Evolutionary conservation across 2,329 filamentous ascomycete genomes (phyloP).

Genomic region (Lasiodiplodia hormozganensis): DNA sequence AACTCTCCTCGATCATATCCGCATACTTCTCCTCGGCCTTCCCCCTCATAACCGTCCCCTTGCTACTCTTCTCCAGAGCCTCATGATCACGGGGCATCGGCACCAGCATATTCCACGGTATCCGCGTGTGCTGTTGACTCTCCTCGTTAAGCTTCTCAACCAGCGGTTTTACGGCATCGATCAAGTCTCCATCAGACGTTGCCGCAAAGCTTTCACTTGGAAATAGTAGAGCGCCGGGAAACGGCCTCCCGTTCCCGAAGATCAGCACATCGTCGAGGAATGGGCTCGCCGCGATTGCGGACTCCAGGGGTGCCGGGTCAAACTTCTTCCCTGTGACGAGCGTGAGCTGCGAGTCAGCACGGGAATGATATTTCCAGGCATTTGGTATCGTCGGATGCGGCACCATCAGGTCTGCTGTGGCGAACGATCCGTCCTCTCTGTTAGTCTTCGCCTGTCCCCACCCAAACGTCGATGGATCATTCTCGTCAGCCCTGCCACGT

Average conservation of each 20-base stretch:
- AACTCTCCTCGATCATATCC: slow-evolving; percentile 55
- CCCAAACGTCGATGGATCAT: neutral
- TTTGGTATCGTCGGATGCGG: slow-evolving; percentile 58
- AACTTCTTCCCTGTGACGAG: slow-evolving; percentile 74
- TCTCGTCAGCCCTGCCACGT: neutral
- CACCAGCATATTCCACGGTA: slow-evolving; percentile 60
- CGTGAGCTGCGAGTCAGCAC: slow-evolving; percentile 67
- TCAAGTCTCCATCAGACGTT: slow-evolving; percentile 46
- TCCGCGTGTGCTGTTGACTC: slow-evolving; percentile 59
- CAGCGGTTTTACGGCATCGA: slow-evolving; percentile 51
- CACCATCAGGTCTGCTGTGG: slow-evolving; percentile 69
- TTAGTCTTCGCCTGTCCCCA: slow-evolving; percentile 58
- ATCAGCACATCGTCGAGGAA: slow-evolving; percentile 63
- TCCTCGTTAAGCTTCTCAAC: slow-evolving; percentile 58
- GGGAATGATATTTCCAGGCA: slow-evolving; percentile 68
- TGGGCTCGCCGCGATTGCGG: slow-evolving; percentile 55
- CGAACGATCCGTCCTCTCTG: slow-evolving; percentile 65
- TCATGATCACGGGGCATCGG: slow-evolving; percentile 48
- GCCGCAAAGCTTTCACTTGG: slow-evolving; percentile 42
- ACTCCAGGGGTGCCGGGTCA: slow-evolving; percentile 68
- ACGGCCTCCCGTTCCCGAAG: slow-evolving; percentile 65
- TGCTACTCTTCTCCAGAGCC: slow-evolving; percentile 65
- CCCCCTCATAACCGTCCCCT: slow-evolving; percentile 64
- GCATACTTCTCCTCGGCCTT: slow-evolving; percentile 60
- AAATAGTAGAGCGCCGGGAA: slow-evolving; percentile 65